Base-by-base conservation (phyloP, 2,329 filamentous ascomycete genomes). In the Nigrospora osmanthi region DNA sequence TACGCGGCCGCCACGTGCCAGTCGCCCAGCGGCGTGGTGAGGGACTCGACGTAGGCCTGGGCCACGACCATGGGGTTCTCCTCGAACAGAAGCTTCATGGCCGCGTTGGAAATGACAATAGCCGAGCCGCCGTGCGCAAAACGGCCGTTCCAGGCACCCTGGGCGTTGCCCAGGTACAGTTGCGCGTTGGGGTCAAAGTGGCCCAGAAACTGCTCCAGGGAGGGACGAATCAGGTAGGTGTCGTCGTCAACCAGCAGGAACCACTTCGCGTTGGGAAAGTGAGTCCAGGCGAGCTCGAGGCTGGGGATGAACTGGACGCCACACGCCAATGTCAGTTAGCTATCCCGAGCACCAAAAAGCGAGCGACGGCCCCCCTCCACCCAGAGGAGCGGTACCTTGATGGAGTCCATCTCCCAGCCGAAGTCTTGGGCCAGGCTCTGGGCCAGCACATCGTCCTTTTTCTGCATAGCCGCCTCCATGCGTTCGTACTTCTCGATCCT, bases 331-430 rank as follows among this genome's bases (percentile, higher is more conserved):
- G 12, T 34, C 13, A 4, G 4, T 28, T 11, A 23, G 19, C 19
- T 23, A 7, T 23, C 19, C 19, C 19, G 4, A 23, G 19, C 19
- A 23, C 19, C 7, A n/a, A n/a, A 23, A 4, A 23, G 19, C 19
- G 19, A 23, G 19, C 19, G 19, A 23, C 19, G 19, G 19, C 7
- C 7, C 19, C 19, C n/a, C n/a, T n/a, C n/a, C n/a, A n/a, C n/a
- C n/a, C n/a, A n/a, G 7, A 7, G 19, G 19, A 23, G 11, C 15
- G 11, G 23, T 42, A 42, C 40, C 40, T 42, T 42, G 19, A 42
- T 42, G n/a, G 40, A n/a, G 33, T 42, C 40, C 33, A 42, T 42
- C 17, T 42, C 40, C 40, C 40, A 42, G 40, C 40, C 40, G 11
- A 30, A 42, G 2, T 42, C 40, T 19, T 30, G 13, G 40, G 40